Conservation (phyloP, 768 basidiomycete species). For the Clavaria fumosa region DNA sequence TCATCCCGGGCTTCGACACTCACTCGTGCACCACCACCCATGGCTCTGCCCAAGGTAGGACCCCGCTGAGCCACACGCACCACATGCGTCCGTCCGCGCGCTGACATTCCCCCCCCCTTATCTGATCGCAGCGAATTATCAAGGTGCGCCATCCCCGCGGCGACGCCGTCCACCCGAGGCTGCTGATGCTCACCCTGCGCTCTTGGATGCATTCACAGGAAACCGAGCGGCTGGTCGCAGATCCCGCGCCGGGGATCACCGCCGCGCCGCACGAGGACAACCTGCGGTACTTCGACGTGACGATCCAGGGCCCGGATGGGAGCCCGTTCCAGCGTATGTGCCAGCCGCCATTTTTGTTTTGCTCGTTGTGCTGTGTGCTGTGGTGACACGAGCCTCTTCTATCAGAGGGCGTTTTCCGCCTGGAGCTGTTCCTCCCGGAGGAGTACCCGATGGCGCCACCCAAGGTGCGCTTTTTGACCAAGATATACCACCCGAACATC, state of each 20-base stretch:
- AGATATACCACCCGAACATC: constrained; percentile 99
- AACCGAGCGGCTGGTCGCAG: constrained; percentile 90
- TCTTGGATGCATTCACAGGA: constrained; percentile 40
- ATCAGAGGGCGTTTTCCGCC: constrained; percentile 81
- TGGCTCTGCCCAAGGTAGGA: constrained; percentile 41
- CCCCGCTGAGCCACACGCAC: background rate
- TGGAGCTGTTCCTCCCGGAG: constrained; percentile 97
- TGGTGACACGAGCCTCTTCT: constrained; percentile 1
- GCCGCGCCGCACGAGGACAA: constrained; percentile 95
- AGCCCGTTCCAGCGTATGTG: constrained; percentile 76
- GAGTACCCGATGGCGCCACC: constrained; percentile 99
- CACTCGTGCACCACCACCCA: constrained; percentile 8
- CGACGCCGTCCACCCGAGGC: constrained; percentile 7
- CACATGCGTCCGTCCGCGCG: background rate
- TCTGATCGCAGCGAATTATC: constrained; percentile 31
- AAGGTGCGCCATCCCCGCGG: constrained; percentile 16
- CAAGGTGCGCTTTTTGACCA: constrained; percentile 93
- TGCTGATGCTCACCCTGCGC: background rate
- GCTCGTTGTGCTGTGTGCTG: constrained; percentile 1
- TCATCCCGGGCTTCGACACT: background rate
- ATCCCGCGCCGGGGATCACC: constrained; percentile 96
- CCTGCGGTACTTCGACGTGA: constrained; percentile 95
- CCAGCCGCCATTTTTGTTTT: constrained; percentile 7
- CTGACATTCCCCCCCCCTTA: too few relatives aligned
- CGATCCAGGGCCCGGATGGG: constrained; percentile 86